Evolutionary conservation across 2,329 filamentous ascomycete species (phyloP).

Genomic region (Exophiala oligosperma): DNA sequence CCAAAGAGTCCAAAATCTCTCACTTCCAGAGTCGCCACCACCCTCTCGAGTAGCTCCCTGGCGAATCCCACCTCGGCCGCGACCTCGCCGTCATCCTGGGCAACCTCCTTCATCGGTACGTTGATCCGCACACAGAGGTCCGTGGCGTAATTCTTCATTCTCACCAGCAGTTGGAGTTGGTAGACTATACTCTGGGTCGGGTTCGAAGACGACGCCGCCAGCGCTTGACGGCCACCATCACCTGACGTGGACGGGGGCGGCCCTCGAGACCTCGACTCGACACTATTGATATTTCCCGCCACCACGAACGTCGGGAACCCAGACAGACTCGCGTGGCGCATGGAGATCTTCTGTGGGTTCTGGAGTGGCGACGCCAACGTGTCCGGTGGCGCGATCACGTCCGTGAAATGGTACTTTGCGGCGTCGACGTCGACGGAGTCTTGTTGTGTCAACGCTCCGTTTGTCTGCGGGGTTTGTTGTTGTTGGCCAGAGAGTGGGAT

Average conservation of each 20-base stretch:
- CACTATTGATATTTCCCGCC: constrained; percentile 22
- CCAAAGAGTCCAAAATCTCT: constrained; percentile 78
- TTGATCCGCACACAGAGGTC: constrained; percentile 87
- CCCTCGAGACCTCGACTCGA: constrained; percentile 3
- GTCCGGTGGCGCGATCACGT: constrained; percentile 42
- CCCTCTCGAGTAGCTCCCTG: constrained; percentile 38
- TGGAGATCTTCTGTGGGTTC: constrained; percentile 1
- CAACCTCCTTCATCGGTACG: constrained; percentile 78
- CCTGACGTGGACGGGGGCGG: not conserved
- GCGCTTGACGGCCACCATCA: not conserved
- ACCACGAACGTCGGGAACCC: constrained; percentile 24
- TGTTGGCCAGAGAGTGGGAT: not conserved
- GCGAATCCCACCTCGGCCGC: constrained; percentile 62
- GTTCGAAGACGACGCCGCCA: not conserved
- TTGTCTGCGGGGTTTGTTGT: constrained; percentile 26
- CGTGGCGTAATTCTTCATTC: constrained; percentile 72
- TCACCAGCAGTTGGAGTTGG: constrained; percentile 75
- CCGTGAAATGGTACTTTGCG: constrained; percentile 48
- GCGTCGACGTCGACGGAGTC: constrained; percentile 17
- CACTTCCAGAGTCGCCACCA: constrained; percentile 74
- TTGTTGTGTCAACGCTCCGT: not conserved
- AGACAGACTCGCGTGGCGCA: constrained; percentile 17
- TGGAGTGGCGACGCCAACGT: constrained; percentile 13
- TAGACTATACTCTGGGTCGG: constrained; percentile 36
- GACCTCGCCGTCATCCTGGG: constrained; percentile 62